Conservation (phyloP, 2,329 filamentous ascomycete species). For the Diplodia seriata region DNA sequence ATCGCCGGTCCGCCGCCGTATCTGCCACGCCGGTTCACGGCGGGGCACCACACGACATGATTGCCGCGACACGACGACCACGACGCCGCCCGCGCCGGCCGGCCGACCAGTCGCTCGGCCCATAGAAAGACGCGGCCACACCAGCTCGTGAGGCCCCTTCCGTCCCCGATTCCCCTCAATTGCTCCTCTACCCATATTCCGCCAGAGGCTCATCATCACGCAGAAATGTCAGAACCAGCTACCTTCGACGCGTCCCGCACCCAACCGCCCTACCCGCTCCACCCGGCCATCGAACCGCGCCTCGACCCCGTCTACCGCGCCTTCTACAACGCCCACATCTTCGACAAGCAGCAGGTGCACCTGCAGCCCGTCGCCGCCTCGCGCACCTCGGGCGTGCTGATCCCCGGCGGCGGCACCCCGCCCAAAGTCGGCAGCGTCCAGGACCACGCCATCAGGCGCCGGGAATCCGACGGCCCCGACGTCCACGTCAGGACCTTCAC, state of each 20-base stretch:
- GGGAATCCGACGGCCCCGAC: slow-evolving; percentile 36
- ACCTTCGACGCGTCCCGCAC: slow-evolving; percentile 4
- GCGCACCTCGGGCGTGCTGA: slow-evolving; percentile 37
- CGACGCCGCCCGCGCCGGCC: neutral
- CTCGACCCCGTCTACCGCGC: slow-evolving; percentile 51
- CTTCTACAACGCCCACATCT: slow-evolving; percentile 48
- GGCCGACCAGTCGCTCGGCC: neutral
- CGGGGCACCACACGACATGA: slow-evolving; percentile 2
- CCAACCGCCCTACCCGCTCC: slow-evolving; percentile 26
- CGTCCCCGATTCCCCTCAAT: neutral
- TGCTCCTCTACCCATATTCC: neutral
- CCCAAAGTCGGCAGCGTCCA: slow-evolving; percentile 42
- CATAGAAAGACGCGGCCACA: slow-evolving; percentile 4
- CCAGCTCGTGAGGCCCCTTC: neutral
- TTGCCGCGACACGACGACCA: neutral
- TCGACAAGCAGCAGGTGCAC: slow-evolving; percentile 28
- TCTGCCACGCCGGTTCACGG: neutral
- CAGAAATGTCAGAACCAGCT: neutral
- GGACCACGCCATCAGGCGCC: slow-evolving; percentile 35
- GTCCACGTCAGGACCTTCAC: slow-evolving; percentile 46
- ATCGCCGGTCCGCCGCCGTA: neutral
- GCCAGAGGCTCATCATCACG: neutral
- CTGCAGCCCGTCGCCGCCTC: slow-evolving; percentile 45
- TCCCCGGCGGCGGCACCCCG: slow-evolving; percentile 38
- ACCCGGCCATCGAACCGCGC: slow-evolving; percentile 37